phyloP scores from a whole-genome alignment of 2,329 filamentous ascomycete species.

The Thielaviopsis ethacetica region DNA sequence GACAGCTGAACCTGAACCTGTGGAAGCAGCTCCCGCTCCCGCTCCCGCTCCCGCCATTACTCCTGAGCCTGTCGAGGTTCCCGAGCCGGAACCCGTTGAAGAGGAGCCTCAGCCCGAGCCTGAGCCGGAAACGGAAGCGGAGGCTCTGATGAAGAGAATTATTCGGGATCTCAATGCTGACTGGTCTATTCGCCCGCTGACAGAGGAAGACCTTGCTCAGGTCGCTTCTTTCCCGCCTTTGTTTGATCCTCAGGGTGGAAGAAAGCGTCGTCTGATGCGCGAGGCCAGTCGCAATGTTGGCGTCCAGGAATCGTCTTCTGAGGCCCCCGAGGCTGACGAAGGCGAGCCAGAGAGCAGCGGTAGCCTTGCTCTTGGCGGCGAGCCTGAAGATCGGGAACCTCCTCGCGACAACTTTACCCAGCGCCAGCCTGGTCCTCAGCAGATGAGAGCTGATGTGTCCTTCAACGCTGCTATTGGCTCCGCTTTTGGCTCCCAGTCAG shows the following conservation, averaged over 20 bases:
- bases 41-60: not conserved
- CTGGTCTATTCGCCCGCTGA: constrained; percentile 12
- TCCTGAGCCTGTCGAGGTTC: constrained; percentile 4
- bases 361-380: constrained; percentile 78
- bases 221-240: constrained; percentile 42
- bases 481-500: constrained; percentile 30
- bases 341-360: constrained; percentile 65
- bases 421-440: constrained; percentile 53
- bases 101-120: constrained; percentile 1
- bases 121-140: not conserved
- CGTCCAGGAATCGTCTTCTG: constrained; percentile 32
- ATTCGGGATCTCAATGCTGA: constrained; percentile 13
- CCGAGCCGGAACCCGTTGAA: not conserved
- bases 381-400: constrained; percentile 66
- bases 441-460: constrained; percentile 52
- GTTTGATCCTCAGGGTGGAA: constrained; percentile 68
- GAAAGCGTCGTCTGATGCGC: constrained; percentile 61
- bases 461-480: constrained; percentile 37
- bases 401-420: constrained; percentile 36
- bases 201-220: constrained; percentile 13
- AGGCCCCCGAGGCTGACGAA: constrained; percentile 38
- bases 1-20: not conserved
- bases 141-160: constrained; percentile 9
- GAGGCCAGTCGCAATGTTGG: constrained; percentile 34
- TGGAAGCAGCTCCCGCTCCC: constrained; percentile 12